These are phyloP conservation scores for Cytauxzoon felis DNA, from an alignment of 169 alveolate species.

Conservation along the genomic window DNA sequence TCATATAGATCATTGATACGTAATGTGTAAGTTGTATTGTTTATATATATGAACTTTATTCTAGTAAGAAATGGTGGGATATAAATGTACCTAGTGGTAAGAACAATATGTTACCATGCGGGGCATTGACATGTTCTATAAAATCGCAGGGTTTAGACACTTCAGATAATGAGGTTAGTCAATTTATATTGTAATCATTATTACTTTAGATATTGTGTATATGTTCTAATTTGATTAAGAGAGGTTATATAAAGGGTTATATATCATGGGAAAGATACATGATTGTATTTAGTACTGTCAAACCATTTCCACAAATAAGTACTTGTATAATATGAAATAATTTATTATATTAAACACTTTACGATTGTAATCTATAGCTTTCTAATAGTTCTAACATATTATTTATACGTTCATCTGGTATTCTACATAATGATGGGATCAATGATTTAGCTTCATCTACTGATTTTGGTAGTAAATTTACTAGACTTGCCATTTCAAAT, in stretches of 20 bases:
- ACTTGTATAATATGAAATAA: neutral
- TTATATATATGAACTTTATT: neutral
- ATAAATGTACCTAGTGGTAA: constrained; percentile 55
- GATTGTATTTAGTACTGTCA: constrained; percentile 75
- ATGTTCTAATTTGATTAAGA: constrained; percentile 74
- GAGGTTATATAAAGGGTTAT: constrained; percentile 81
- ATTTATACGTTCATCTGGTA: constrained; percentile 56
- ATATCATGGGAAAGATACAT: constrained; percentile 80
- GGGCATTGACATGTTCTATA: constrained; percentile 60
- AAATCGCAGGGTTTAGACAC: constrained; percentile 53
- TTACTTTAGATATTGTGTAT: constrained; percentile 75
- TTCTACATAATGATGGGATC: constrained; percentile 57
- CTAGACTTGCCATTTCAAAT: constrained; percentile 83
- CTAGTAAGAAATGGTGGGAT: constrained; percentile 70
- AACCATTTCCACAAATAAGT: constrained; percentile 76
- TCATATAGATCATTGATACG: constrained; percentile 76
- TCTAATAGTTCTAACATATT: constrained; percentile 55
- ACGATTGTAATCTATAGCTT: constrained; percentile 61
- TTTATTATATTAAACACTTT: neutral
- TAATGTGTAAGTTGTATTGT: constrained; percentile 45
- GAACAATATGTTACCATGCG: constrained; percentile 68
- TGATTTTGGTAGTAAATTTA: constrained; percentile 81
- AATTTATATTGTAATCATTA: neutral
- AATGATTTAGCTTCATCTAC: constrained; percentile 80
- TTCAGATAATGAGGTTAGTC: constrained; percentile 62